Evolutionary conservation across 1,284 basidiomycete species (phyloP), one percentile per base, ranked within the genome.

Genomic region (Marasmius fiardii): DNA sequence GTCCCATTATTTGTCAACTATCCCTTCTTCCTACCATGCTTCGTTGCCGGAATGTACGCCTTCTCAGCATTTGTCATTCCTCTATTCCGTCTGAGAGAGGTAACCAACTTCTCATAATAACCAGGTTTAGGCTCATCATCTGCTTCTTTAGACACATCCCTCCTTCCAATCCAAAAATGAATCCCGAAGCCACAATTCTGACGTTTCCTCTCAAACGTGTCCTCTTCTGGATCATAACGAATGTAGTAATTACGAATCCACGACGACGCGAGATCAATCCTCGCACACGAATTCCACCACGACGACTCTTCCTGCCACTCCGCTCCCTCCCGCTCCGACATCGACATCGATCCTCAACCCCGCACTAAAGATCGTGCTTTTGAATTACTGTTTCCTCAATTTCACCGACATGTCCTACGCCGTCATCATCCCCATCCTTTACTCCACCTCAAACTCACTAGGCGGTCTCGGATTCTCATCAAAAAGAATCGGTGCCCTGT

Each of bases 1-100:
- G 43, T 68, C 12, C 16, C 37, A 8, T 65, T 77, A 55, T 69
- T 75, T 44, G 55, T 58, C 18, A 58, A 65, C 21, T 66, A 73
- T 54, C 76, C 76, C 0, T 78, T 78, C 60, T 72, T 78, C 51
- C 65, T 78, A 49, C 74, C 76, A 5, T 79, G 77, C 55, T 60
- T 66, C 2, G 59, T 61, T 14, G 65, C 71, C 14, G 72, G 68
- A 0, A 47, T 62, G 2, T 57, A 71, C 11, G 61, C 70, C 0
- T 57, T 71, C 20, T 37, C 56, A 6, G 63, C 67, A n/a, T 73
- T 67, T 58, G 28, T 70, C 1, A 43, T 71, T 8, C 61, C 63
- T 0, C 60, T 65, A 1, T 5, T 69, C 6, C 56, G 64, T 14
- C 60, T 76, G 14, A 67, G 69, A 56, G 75, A 77, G 68, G 75